Conservation (phyloP, 2,329 filamentous ascomycete genomes). For the Colletotrichum karsti region DNA sequence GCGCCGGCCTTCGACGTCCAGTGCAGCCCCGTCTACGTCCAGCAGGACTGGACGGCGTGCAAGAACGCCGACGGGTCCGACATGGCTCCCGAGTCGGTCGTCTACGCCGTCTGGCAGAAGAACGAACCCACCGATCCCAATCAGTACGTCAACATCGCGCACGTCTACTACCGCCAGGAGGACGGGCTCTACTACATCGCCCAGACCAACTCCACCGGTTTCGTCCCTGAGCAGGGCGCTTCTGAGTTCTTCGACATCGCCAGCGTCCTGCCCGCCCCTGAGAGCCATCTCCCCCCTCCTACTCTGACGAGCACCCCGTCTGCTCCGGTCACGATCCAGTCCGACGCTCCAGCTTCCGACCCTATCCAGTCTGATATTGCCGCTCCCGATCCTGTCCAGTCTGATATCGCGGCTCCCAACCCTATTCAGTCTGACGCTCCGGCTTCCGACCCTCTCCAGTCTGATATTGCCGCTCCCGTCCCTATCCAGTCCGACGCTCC, state of each 20-base stretch:
- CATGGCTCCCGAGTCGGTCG: conserved; percentile 20
- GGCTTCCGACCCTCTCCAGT: not conserved
- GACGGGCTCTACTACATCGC: conserved; percentile 4
- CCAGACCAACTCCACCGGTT: not conserved
- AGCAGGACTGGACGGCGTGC: conserved; percentile 34
- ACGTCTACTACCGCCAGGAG: conserved; percentile 29
- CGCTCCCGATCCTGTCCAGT: not conserved
- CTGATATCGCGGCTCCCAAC: not conserved
- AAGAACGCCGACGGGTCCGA: conserved; percentile 11
- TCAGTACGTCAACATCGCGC: conserved; percentile 33
- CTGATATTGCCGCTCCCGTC: not conserved
- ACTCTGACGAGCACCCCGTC: too few species aligned
- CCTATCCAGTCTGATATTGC: not conserved
- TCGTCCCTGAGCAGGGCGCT: not conserved
- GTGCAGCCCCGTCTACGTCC: conserved; percentile 36
- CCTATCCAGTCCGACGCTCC: not conserved
- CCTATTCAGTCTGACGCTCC: not conserved
- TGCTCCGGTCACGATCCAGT: too few species aligned
- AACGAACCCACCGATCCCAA: conserved; percentile 23
- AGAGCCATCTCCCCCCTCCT: not conserved
- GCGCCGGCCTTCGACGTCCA: conserved; percentile 36
- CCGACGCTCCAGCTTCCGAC: not conserved
- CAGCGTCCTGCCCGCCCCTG: not conserved
- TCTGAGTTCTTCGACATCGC: not conserved
- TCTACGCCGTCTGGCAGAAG: conserved; percentile 33